Evolutionary conservation across 2,329 filamentous ascomycete genomes (phyloP).

Genomic region (Aureobasidium sp.): DNA sequence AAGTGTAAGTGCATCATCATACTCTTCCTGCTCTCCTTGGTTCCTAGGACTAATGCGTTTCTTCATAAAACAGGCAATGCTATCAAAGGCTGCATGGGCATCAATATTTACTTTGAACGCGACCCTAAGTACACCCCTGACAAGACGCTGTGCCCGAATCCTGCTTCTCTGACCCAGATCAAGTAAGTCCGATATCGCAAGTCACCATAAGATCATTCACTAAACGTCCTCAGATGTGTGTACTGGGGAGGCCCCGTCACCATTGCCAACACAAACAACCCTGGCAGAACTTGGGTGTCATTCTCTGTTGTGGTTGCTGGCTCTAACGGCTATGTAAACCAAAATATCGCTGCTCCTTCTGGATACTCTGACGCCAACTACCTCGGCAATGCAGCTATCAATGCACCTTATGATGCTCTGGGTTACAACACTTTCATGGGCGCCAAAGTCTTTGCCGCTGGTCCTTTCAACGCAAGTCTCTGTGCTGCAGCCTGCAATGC

Average conservation of each 20-base stretch:
- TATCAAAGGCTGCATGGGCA: constrained; percentile 13
- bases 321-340: constrained; percentile 16
- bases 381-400: constrained; percentile 23
- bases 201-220: not conserved
- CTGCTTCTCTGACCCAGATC: constrained; percentile 27
- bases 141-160: constrained; percentile 28
- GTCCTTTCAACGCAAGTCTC: constrained; percentile 26
- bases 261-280: constrained; percentile 27
- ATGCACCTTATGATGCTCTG: constrained; percentile 23
- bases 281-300: not conserved
- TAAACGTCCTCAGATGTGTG: constrained; percentile 24
- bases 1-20: not conserved
- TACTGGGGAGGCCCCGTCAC: constrained; percentile 28
- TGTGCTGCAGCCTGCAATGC: constrained; percentile 25
- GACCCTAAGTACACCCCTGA: constrained; percentile 25
- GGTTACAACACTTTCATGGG: constrained; percentile 26
- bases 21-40: not conserved
- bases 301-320: constrained; percentile 17
- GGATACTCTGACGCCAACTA: constrained; percentile 18
- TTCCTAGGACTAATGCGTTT: not conserved
- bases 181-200: constrained; percentile 27
- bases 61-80: not conserved
- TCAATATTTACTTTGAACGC: constrained; percentile 20
- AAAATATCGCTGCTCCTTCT: constrained; percentile 11
- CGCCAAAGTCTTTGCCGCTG: constrained; percentile 23